A percentile compares a stretch with the other conserved stretches of the same genome.
Conservation (phyloP, 2,329 filamentous ascomycete species). For the Alternaria ethzedia region DNA sequence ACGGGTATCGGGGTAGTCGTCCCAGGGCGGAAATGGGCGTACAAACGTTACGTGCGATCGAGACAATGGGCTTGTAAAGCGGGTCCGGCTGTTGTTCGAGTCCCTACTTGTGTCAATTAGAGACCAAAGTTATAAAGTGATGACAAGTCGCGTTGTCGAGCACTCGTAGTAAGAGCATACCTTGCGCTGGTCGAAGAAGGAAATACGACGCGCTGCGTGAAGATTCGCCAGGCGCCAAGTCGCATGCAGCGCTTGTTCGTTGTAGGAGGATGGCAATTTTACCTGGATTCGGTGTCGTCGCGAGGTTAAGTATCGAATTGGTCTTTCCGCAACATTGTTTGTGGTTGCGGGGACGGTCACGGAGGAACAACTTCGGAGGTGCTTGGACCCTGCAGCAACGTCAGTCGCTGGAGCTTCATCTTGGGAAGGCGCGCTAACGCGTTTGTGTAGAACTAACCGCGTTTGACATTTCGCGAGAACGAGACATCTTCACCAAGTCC, state of each 20-base stretch:
- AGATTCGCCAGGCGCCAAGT: conserved; percentile 3
- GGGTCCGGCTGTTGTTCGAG: not conserved
- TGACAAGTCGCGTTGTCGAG: not conserved
- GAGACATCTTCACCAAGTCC: not conserved
- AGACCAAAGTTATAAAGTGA: not conserved
- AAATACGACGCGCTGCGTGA: conserved; percentile 1
- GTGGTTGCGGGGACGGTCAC: conserved; percentile 2
- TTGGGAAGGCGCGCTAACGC: not conserved
- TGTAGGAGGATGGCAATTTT: not conserved
- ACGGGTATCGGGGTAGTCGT: conserved; percentile 2
- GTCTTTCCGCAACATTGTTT: not conserved
- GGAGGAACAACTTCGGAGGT: conserved; percentile 12
- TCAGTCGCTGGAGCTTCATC: not conserved
- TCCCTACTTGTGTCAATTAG: not conserved
- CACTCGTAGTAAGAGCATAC: conserved; percentile 10
- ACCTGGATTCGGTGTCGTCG: not conserved
- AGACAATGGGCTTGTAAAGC: not conserved
- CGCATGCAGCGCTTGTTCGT: conserved; percentile 17
- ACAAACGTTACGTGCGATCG: not conserved
- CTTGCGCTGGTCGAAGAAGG: conserved; percentile 1
- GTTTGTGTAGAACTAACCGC: not conserved
- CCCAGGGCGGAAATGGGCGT: conserved; percentile 2
- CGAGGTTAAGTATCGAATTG: not conserved
- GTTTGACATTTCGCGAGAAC: not conserved
- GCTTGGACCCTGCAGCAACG: conserved; percentile 16